Evolutionary conservation across 1,284 basidiomycete species (phyloP).

Genomic region (Fomitopsis betulina): DNA sequence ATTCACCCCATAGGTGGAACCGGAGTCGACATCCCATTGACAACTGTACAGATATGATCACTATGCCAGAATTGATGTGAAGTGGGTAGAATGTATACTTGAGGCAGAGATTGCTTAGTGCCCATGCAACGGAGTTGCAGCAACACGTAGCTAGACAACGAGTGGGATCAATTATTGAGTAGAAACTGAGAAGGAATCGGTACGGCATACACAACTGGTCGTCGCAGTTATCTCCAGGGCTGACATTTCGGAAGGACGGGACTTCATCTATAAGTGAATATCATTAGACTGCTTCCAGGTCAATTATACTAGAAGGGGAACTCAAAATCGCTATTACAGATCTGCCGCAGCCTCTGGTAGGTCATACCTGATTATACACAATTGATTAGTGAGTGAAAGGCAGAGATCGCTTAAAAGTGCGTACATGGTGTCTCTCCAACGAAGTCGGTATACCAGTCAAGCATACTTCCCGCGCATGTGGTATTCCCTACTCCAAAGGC

Average conservation of each 20-base stretch:
- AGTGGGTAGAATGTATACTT: conserved; percentile 2
- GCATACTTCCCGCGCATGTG: neutral
- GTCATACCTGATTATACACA: neutral
- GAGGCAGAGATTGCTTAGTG: conserved; percentile 18
- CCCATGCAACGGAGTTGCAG: conserved; percentile 16
- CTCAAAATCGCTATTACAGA: conserved; percentile 4
- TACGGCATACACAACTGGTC: conserved; percentile 13
- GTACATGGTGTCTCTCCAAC: conserved; percentile 4
- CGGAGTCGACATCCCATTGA: conserved; percentile 7
- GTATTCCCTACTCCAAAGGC: neutral
- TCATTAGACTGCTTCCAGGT: neutral
- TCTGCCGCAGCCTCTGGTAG: conserved; percentile 6
- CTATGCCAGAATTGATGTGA: neutral
- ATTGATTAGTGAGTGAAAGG: neutral
- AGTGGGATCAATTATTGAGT: neutral
- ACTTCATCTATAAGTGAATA: conserved; percentile 9
- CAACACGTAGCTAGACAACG: conserved; percentile 10
- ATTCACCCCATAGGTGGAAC: conserved; percentile 6
- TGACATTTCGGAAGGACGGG: conserved; percentile 1
- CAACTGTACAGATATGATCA: conserved; percentile 6
- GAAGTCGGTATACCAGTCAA: neutral
- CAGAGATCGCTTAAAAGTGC: neutral
- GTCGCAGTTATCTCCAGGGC: conserved; percentile 15
- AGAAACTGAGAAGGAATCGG: too few species aligned
- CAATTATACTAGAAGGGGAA: neutral